Conservation (phyloP, 2,329 filamentous ascomycete genomes). For the Trichoderma sp. region DNA sequence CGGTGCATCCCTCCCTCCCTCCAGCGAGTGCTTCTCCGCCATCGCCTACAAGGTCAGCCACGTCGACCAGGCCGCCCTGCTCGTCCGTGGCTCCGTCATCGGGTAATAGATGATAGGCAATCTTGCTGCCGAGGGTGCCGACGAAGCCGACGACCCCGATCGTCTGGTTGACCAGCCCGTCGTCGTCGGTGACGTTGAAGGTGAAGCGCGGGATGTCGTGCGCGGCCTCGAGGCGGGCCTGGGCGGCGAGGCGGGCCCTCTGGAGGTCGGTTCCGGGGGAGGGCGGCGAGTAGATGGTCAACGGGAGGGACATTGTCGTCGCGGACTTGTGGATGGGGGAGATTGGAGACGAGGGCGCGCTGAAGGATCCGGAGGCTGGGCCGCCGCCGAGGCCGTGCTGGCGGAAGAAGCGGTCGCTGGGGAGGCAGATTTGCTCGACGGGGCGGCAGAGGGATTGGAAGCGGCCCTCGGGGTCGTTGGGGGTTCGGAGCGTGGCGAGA, state of each 20-base stretch:
- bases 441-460: slow-evolving; percentile 69
- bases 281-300: slow-evolving; percentile 24
- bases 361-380: slow-evolving; percentile 21
- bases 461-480: slow-evolving; percentile 65
- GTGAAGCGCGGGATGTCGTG: slow-evolving; percentile 51
- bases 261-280: slow-evolving; percentile 45
- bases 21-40: slow-evolving; percentile 43
- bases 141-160: slow-evolving; percentile 60
- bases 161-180: slow-evolving; percentile 49
- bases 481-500: slow-evolving; percentile 58
- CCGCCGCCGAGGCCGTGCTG: background rate
- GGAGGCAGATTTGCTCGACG: slow-evolving; percentile 50
- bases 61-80: slow-evolving; percentile 52
- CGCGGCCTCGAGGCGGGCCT: slow-evolving; percentile 60
- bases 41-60: slow-evolving; percentile 49
- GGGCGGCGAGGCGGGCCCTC: slow-evolving; percentile 59
- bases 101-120: slow-evolving; percentile 59
- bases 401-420: slow-evolving; percentile 44
- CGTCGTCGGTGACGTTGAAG: slow-evolving; percentile 55
- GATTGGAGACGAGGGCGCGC: slow-evolving; percentile 27
- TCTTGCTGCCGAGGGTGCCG: slow-evolving; percentile 55
- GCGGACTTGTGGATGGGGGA: slow-evolving; percentile 35
- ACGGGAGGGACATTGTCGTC: slow-evolving; percentile 34
- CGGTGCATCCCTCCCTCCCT: slow-evolving; percentile 42
- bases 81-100: slow-evolving; percentile 56